Evolutionary conservation across 2,329 filamentous ascomycete genomes (phyloP).

Genomic region (Rhynchosporium graminicola): DNA sequence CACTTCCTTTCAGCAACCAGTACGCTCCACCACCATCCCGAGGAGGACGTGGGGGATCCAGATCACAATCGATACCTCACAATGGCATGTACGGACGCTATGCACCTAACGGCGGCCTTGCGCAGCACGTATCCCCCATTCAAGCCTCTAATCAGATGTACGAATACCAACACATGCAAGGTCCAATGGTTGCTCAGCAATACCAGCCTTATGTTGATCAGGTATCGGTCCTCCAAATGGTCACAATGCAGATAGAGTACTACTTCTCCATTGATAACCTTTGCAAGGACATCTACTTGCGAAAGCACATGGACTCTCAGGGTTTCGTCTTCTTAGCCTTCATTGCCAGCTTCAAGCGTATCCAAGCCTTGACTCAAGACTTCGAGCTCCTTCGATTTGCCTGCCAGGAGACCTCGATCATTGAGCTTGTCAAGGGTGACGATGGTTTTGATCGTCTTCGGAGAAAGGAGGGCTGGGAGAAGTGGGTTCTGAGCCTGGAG

Average conservation of each 20-base stretch:
- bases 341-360: conserved; percentile 83
- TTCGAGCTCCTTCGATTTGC: conserved; percentile 72
- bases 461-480: conserved; percentile 72
- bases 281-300: conserved; percentile 87
- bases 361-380: conserved; percentile 72
- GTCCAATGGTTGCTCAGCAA: conserved; percentile 58
- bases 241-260: conserved; percentile 70
- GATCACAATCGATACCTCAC: conserved; percentile 63
- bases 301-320: conserved; percentile 91
- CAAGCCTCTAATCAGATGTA: conserved; percentile 55
- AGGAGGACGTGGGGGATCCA: conserved; percentile 51
- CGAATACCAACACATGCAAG: conserved; percentile 53
- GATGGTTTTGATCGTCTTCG: conserved; percentile 81
- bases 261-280: conserved; percentile 97
- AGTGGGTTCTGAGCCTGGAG: conserved; percentile 72
- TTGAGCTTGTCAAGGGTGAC: conserved; percentile 74
- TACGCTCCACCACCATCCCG: conserved; percentile 40
- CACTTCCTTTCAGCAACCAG: conserved; percentile 40
- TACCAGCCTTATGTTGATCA: conserved; percentile 60
- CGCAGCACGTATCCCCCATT: conserved; percentile 45
- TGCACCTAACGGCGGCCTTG: conserved; percentile 40
- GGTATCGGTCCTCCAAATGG: conserved; percentile 46
- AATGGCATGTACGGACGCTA: conserved; percentile 51
- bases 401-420: conserved; percentile 68
- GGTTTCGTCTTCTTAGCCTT: conserved; percentile 83